Conservation (phyloP, 345 rosid species). For the Lepidium africanum region DNA sequence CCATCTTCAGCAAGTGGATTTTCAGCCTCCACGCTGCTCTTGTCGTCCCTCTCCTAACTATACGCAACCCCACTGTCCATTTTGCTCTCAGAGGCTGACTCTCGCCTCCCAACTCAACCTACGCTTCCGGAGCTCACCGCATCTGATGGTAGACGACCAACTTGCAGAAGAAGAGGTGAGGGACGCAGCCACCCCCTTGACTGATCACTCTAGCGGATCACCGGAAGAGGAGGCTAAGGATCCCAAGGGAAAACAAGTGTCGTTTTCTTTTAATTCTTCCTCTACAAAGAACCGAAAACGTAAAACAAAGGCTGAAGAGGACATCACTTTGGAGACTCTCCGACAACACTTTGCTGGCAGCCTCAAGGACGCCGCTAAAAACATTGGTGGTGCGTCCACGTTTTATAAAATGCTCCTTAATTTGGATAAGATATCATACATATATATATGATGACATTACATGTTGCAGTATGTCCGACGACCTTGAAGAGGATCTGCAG, state of each 20-base stretch:
- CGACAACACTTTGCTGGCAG: slow-evolving; percentile 87
- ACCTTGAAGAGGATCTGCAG: slow-evolving; percentile 92
- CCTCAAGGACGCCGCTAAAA: slow-evolving; percentile 95
- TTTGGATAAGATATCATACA: neutral
- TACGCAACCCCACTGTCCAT: slow-evolving; percentile 34
- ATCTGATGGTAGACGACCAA: slow-evolving; percentile 49
- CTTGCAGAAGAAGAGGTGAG: slow-evolving; percentile 37
- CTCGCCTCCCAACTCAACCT: slow-evolving; percentile 39
- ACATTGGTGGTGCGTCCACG: slow-evolving; percentile 62
- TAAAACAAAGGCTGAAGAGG: slow-evolving; percentile 66
- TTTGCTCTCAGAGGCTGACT: slow-evolving; percentile 53
- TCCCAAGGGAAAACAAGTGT: slow-evolving; percentile 45
- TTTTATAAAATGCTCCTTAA: neutral
- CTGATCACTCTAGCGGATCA: slow-evolving; percentile 31
- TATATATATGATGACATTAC: neutral
- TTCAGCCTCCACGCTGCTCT: slow-evolving; percentile 59
- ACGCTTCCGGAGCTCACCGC: slow-evolving; percentile 22
- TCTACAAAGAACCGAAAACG: slow-evolving; percentile 43
- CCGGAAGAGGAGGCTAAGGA: slow-evolving; percentile 38
- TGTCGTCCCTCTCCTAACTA: slow-evolving; percentile 56
- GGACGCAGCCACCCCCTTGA: slow-evolving; percentile 20
- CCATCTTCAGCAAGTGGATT: slow-evolving; percentile 62
- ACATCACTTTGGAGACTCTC: slow-evolving; percentile 74
- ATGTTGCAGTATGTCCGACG: slow-evolving; percentile 86
- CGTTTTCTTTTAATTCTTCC: slow-evolving; percentile 34